Conservation (phyloP, 2,329 filamentous ascomycete genomes). For the Phyllosticta ampelicida region DNA sequence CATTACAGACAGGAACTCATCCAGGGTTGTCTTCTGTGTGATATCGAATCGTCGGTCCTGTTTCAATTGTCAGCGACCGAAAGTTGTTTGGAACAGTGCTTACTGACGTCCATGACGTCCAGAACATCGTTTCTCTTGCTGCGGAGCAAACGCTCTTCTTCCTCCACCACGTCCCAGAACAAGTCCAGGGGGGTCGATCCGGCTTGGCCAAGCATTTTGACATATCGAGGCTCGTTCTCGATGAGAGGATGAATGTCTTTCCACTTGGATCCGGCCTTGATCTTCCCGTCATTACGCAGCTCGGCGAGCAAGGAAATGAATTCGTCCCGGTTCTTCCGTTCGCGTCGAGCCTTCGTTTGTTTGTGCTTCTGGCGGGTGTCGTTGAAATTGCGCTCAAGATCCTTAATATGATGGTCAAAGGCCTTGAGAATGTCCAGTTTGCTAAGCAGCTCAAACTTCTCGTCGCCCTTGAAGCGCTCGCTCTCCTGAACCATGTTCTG, state of each 20-base stretch:
- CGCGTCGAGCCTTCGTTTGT: conserved; percentile 64
- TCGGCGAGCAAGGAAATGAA: conserved; percentile 68
- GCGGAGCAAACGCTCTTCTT: conserved; percentile 80
- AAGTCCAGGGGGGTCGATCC: conserved; percentile 83
- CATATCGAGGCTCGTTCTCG: conserved; percentile 72
- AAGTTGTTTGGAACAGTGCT: background rate
- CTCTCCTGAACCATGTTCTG: conserved; percentile 71
- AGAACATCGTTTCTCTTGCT: conserved; percentile 71
- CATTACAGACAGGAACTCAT: conserved; percentile 77
- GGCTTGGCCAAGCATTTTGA: conserved; percentile 67
- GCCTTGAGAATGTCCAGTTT: conserved; percentile 84
- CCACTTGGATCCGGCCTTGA: conserved; percentile 89
- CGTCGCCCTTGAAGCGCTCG: conserved; percentile 65
- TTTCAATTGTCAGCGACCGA: background rate
- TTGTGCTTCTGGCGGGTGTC: conserved; percentile 83
- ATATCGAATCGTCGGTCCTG: conserved; percentile 90
- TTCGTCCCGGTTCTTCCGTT: conserved; percentile 75
- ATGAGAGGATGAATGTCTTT: conserved; percentile 65
- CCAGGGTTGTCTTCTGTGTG: conserved; percentile 71
- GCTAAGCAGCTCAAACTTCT: conserved; percentile 75
- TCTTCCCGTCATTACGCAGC: conserved; percentile 62
- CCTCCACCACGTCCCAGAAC: conserved; percentile 92
- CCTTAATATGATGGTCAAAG: conserved; percentile 92
- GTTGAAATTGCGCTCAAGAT: conserved; percentile 82
- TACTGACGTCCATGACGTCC: conserved; percentile 77